Percentiles rank a stretch among this genome's conserved stretches.
Conservation (phyloP, 768 basidiomycete genomes). For the Russula vinacea region DNA sequence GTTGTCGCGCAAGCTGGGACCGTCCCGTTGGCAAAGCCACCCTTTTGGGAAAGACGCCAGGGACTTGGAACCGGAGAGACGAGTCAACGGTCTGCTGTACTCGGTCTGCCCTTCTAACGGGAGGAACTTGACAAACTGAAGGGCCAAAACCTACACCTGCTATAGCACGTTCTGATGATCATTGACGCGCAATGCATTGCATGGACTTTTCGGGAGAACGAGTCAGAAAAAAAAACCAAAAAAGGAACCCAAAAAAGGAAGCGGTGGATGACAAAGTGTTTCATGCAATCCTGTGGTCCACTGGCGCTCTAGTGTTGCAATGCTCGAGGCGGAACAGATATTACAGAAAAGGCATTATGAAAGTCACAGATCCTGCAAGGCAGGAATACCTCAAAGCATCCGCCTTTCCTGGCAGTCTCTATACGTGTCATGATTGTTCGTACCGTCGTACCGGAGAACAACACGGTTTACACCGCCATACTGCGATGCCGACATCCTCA, state of each 20-base stretch:
- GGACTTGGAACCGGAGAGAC: not conserved
- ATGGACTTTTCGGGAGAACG: not conserved
- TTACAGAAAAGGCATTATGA: conserved; percentile 11
- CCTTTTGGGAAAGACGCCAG: conserved; percentile 1
- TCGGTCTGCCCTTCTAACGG: not conserved
- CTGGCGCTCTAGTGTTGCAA: conserved; percentile 28
- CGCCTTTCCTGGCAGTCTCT: not conserved
- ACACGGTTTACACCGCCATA: not conserved
- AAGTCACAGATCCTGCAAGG: conserved; percentile 14
- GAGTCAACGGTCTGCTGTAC: conserved; percentile 3
- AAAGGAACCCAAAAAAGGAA: conserved; percentile 11
- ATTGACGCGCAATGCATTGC: conserved; percentile 1
- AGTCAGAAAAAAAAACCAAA: conserved; percentile 11
- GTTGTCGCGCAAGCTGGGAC: not conserved
- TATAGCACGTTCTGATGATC: conserved; percentile 17
- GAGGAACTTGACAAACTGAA: not conserved
- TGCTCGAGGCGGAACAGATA: conserved; percentile 14
- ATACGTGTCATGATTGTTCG: not conserved
- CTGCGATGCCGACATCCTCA: not conserved
- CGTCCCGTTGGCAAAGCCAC: conserved; percentile 3
- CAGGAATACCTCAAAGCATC: conserved; percentile 1
- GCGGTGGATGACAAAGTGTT: conserved; percentile 3
- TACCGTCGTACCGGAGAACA: too few species aligned
- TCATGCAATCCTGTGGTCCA: conserved; percentile 14
- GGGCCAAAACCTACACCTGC: not conserved